Base-by-base conservation (phyloP, 192 early-diverging fungal species). In the Phycomyces nitens region DNA sequence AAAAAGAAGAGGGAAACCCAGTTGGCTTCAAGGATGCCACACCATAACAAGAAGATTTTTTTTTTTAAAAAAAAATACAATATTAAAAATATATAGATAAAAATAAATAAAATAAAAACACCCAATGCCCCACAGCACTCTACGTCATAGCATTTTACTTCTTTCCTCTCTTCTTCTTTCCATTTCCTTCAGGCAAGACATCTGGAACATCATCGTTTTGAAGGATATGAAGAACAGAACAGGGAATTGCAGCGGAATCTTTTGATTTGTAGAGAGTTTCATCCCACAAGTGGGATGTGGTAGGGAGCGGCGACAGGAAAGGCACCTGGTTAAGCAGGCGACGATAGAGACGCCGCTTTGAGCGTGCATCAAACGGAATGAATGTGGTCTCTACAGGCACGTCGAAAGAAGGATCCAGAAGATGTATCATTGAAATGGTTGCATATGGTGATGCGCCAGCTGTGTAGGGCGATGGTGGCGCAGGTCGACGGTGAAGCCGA, bases 341-440 rank as follows among this genome's bases (percentile, higher is more conserved):
- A 11, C 55, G 60, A 49, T 72, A 72, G 26, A 62, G 16, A 3
- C 71, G 29, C 20, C 60, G 54, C 18, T 61, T 29, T 44, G 61
- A 29, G 26, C 71, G 62, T 16, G 6, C n/a, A 20, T 53, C 51
- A 14, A n/a, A 18, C 8, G 47, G 44, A 20, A 63, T 20, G 41
- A 24, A 47, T 41, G n/a, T 23, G 20, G 42, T 49, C 24, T 18
- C 39, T 16, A 7, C 9, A 8, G 39, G 42, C 58, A 8, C 4
- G n/a, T n/a, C 29, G 51, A 21, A n/a, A 56, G 5, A 34, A 27
- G 59, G n/a, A 39, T 40, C 14, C 5, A 39, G 16, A 34, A 10
- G 10, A 20, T 9, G 24, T 23, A 59, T 18, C 8, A 58, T n/a
- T 41, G 54, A 27, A n/a, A 51, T 18, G 5, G 24, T 27, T 5